Evolutionary conservation across 163 green algal species (phyloP), one percentile per base, ranked within the genome.

Genomic region (Scenedesmus sp.): DNA sequence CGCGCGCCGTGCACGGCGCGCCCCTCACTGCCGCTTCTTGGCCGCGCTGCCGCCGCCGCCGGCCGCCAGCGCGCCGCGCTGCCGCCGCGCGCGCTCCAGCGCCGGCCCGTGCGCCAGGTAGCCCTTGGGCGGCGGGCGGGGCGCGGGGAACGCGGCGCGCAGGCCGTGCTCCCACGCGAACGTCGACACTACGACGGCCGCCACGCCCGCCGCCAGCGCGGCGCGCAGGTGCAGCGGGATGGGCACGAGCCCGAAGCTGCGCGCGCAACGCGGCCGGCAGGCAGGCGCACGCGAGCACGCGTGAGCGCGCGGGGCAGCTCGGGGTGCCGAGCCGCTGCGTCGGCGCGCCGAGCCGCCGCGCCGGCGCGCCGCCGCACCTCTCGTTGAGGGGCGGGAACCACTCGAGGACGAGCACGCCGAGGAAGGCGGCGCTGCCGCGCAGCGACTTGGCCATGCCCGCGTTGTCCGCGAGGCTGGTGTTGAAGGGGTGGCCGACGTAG

Each of bases 401-500:
- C 54, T 84, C 75, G 5, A 26, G 39, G 3, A 78, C 39, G 60
- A 87, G 60, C 28, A 77, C 36, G 20, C 63, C 33, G 60, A 75
- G 47, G 58, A 84, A 81, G 29, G 33, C 50, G 42, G 28, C 53
- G 6, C 77, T 64, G 45, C 74, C 78, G 22, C 53, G 26, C 47
- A 95, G 60, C 26, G 72, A 85, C 18, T 64, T 83, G 70, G 65
- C 76, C 67, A 96, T 86, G 56, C 69, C 76, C 44, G 66, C 83
- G 79, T 97, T 97, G 64, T 97, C 85, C 0, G 33, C 47, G 31
- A 99, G 87, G 7, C 88, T 83, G 4, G 88, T 91, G 88, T 97
- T 98, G 90, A 98, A 98, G 24, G 95, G 95, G 66, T 93, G 85
- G 13, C 95, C 96, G 36, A 97, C 90, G 84, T 99, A 99, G 89